Percentiles rank a stretch among this genome's conserved stretches.
Evolutionary conservation across 768 basidiomycete species (phyloP).

Genomic region (Amanita pallidorosea): DNA sequence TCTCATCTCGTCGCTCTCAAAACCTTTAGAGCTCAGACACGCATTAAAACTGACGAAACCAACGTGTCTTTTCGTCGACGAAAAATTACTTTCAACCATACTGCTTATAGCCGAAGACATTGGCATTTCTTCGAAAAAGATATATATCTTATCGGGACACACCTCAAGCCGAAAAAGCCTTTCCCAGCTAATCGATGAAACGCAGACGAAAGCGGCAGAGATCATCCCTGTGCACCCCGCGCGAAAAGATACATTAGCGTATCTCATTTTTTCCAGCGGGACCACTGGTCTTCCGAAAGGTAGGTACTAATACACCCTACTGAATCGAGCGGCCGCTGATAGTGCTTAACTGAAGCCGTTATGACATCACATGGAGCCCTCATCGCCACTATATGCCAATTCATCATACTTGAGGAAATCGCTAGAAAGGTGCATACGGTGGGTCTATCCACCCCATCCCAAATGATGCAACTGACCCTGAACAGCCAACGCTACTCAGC

Average conservation of each 20-base stretch:
- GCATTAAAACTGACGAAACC: slow-evolving; percentile 21
- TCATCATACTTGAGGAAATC: slow-evolving; percentile 17
- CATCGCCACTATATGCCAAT: slow-evolving; percentile 30
- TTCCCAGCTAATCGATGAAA: slow-evolving; percentile 29
- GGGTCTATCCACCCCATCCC: slow-evolving; percentile 6
- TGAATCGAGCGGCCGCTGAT: neutral
- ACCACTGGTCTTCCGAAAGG: slow-evolving; percentile 74
- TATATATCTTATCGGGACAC: slow-evolving; percentile 39
- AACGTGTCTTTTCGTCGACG: slow-evolving; percentile 25
- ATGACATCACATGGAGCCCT: slow-evolving; percentile 67
- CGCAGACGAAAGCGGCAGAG: slow-evolving; percentile 25
- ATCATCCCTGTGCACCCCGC: slow-evolving; percentile 33
- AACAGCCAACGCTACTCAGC: slow-evolving; percentile 25
- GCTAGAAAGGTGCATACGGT: slow-evolving; percentile 27
- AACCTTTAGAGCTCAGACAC: slow-evolving; percentile 26
- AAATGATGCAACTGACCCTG: neutral
- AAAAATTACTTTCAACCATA: slow-evolving; percentile 17
- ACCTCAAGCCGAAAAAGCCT: slow-evolving; percentile 30
- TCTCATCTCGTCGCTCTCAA: slow-evolving; percentile 25
- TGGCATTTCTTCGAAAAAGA: slow-evolving; percentile 27
- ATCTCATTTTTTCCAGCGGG: slow-evolving; percentile 69
- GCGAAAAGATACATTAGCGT: slow-evolving; percentile 45
- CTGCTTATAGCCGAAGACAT: slow-evolving; percentile 23
- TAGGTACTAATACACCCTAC: neutral
- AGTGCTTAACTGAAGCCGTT: slow-evolving; percentile 30